Base-by-base conservation (phyloP, 805 yeast genomes). In the Tetrapisispora taiwanensis region DNA sequence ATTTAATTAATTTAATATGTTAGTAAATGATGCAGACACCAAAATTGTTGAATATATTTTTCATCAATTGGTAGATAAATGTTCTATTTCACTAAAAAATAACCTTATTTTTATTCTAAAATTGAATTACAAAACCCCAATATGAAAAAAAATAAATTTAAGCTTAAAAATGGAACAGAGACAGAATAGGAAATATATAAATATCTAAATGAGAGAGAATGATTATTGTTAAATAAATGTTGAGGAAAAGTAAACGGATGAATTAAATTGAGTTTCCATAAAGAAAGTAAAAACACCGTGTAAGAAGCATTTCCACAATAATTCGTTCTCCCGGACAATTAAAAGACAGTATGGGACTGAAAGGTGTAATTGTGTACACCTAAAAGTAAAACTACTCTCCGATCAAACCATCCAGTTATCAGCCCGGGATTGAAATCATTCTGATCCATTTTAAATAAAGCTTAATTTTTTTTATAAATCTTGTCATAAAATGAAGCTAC, bases 321-420 rank as follows among this genome's bases (percentile, higher is more conserved):
- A 37, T 52, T 70, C 62, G 63, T 64, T 89, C 76, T 89, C 69
- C 95, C 96, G 95, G 84, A 81, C 80, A 82, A 77, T 87, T 88
- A 88, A 87, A 89, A 80, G 95, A 87, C 96, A 83, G 88, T 80
- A 74, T 75, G 94, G 81, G 90, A 88, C 83, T 70, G 80, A 71
- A 67, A 27, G 37, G 42, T 32, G 40, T 45, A 30, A 42, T 28
- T 36, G 39, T 36, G 19, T 39, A 39, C 36, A 66, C 44, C 37
- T 34, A 22, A 36, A 42, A 39, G 30, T 31, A 32, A 17, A 30
- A n/a, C 69, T 46, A 53, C 59, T 53, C 52, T 51, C 84, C 82
- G 84, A 76, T 69, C 95, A 78, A 69, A 72, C 89, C 95, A 85
- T 86, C 96, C 88, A 89, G 96, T 89, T 88, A 89, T 88, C 94